Conservation (phyloP, 768 basidiomycete species). For the Podaxis sp. region DNA sequence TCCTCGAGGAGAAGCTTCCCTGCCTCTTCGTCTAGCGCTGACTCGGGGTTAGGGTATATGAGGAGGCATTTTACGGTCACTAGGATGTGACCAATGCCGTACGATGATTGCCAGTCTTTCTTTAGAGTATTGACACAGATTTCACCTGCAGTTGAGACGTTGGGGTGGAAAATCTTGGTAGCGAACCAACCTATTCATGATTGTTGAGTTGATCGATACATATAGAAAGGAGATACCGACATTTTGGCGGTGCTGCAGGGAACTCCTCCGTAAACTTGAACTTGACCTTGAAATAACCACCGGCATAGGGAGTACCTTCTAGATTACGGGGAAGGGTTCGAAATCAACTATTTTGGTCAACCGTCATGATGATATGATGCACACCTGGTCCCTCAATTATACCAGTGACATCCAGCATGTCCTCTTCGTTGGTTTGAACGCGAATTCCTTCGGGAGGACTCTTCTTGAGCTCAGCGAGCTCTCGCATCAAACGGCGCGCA, state of each 20-base stretch:
- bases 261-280: slow-evolving; percentile 94
- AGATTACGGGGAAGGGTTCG: background rate
- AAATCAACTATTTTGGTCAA: slow-evolving; percentile 5
- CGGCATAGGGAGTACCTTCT: slow-evolving; percentile 65
- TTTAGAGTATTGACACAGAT: slow-evolving; percentile 97
- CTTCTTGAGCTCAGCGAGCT: slow-evolving; percentile 74
- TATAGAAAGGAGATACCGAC: slow-evolving; percentile 38
- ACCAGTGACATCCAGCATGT: slow-evolving; percentile 83
- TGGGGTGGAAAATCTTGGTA: slow-evolving; percentile 97
- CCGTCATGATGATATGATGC: slow-evolving; percentile 19
- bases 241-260: slow-evolving; percentile 91
- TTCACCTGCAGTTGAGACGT: slow-evolving; percentile 85
- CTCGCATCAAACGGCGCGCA: slow-evolving; percentile 84
- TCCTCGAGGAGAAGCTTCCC: slow-evolving; percentile 89
- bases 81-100: slow-evolving; percentile 88
- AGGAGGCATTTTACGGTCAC: slow-evolving; percentile 93
- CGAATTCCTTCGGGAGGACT: slow-evolving; percentile 92
- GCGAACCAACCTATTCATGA: slow-evolving; percentile 67
- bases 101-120: slow-evolving; percentile 93
- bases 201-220: background rate
- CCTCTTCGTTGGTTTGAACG: slow-evolving; percentile 79
- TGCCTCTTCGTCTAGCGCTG: slow-evolving; percentile 93
- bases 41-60: slow-evolving; percentile 96
- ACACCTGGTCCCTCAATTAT: slow-evolving; percentile 88
- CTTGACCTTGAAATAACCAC: slow-evolving; percentile 66